phyloP scores from a whole-genome alignment of 176 grass and related monocot species.

The Zea mays region Zm-B73-REFERENCE-NAM-5.0 NC_050098.1:163423501-163424000 shows the following conservation, averaged over 20 bases:
- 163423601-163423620: conserved; percentile 93
- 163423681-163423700: conserved; percentile 15
- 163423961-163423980: neutral
- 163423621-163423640: conserved; percentile 86
- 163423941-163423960: conserved; percentile 47
- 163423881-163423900: conserved; percentile 92
- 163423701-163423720: neutral
- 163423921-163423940: conserved; percentile 92
- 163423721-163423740: conserved; percentile 97
- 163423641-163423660: conserved; percentile 68
- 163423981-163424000: neutral
- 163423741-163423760: conserved; percentile 96
- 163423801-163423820: no score
- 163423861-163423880: conserved; percentile 7
- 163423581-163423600: conserved; percentile 93
- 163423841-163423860: neutral
- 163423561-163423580: conserved; percentile 96
- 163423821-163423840: no score
- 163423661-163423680: conserved; percentile 5
- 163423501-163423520: conserved; percentile 81
- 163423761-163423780: conserved; percentile 98
- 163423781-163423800: conserved; percentile 4
- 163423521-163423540: conserved; percentile 76
- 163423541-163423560: conserved; percentile 90
- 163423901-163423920: conserved; percentile 98